Conservation (phyloP, 1,284 basidiomycete species). For the Leccinum subrobustum region DNA sequence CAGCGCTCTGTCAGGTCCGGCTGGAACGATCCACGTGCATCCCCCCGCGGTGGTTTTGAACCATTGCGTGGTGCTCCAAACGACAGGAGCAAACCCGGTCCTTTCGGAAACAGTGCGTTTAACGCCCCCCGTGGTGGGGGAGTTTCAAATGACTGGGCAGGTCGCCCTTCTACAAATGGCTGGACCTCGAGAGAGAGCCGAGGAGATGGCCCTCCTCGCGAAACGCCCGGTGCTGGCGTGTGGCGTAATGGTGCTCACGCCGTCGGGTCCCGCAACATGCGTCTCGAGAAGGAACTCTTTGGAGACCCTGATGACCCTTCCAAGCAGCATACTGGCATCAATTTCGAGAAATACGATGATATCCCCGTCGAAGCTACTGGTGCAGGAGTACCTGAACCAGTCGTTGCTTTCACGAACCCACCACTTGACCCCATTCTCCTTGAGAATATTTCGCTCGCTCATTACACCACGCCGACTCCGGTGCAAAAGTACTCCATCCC, state of each 20-base stretch:
- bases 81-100: slow-evolving; percentile 47
- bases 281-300: slow-evolving; percentile 95
- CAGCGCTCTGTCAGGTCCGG: slow-evolving; percentile 48
- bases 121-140: slow-evolving; percentile 40
- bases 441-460: slow-evolving; percentile 92
- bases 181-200: slow-evolving; percentile 37
- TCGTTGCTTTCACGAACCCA: slow-evolving; percentile 83
- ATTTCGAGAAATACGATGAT: slow-evolving; percentile 99
- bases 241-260: slow-evolving; percentile 94
- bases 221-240: slow-evolving; percentile 67
- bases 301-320: slow-evolving; percentile 85
- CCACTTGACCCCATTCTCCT: slow-evolving; percentile 93
- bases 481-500: slow-evolving; percentile 99
- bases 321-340: slow-evolving; percentile 94
- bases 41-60: slow-evolving; percentile 55
- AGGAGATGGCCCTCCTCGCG: slow-evolving; percentile 46
- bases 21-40: slow-evolving; percentile 71
- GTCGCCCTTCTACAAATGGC: slow-evolving; percentile 38
- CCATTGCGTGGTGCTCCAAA: slow-evolving; percentile 44
- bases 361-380: slow-evolving; percentile 99
- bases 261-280: slow-evolving; percentile 76
- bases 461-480: slow-evolving; percentile 94
- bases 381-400: slow-evolving; percentile 91
- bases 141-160: slow-evolving; percentile 48
- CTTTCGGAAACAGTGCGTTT: slow-evolving; percentile 36